Evolutionary conservation across 495 filamentous ascomycete species (phyloP), one percentile per base, ranked within the genome.

Genomic region (Aspergillus panamensis): DNA sequence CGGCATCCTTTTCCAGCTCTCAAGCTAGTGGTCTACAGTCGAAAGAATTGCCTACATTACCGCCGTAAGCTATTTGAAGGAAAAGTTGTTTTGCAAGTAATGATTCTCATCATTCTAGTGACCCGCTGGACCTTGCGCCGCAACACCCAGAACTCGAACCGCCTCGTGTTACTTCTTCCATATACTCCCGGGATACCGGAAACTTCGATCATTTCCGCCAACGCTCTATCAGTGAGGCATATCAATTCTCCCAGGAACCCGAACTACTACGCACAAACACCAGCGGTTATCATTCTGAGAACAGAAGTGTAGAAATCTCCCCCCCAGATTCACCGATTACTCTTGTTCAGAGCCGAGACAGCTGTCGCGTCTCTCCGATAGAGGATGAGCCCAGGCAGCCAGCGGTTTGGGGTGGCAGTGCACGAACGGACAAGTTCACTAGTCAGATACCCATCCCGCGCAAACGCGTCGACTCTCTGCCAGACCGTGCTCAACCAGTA

Each of bases 361-460:
- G 73, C 55, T 72, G 72, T 25, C 73, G 77, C 43, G 69, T 81
- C 9, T 83, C 79, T 0, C 73, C 79, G 1, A 73, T 82, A 30
- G 74, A 73, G 16, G 72, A 78, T 35, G 57, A 60, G 43, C 45
- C 60, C 9, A 53, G 51, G 44, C 43, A 63, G 58, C n/a, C 56
- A 20, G 16, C n/a, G 6, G 19, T 16, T 20, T 6, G 1, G 16
- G 43, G 40, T 52, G 52, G 52, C 30, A 25, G 12, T 13, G 54
- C 12, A 2, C 55, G 57, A 32, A 47, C 39, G 30, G 63, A 51
- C 8, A 69, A 58, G 17, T 64, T 66, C 42, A 39, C 59, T 47
- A 69, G 66, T 40, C 63, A 69, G 16, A 52, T 69, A 29, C 66
- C 66, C 1, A 50, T 65, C 33, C 29, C 61, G 55, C 59, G 66